Conservation (phyloP, 2,329 filamentous ascomycete species). For the Diaporthe australafricana region DNA sequence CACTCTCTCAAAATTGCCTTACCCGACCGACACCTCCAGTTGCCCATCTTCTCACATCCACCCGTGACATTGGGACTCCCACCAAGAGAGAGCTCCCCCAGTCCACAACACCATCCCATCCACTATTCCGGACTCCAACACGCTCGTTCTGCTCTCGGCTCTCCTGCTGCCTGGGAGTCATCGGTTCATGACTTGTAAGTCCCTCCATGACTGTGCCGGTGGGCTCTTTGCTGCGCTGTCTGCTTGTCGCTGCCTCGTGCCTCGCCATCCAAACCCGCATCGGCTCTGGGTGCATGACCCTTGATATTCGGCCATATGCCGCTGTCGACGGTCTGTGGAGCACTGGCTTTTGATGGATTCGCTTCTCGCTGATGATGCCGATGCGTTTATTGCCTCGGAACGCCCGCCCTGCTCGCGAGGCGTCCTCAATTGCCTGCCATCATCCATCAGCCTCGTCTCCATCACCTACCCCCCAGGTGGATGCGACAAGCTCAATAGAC, state of each 20-base stretch:
- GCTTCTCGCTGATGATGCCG: slow-evolving; percentile 48
- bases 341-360: slow-evolving; percentile 49
- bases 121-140: slow-evolving; percentile 20
- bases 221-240: slow-evolving; percentile 42
- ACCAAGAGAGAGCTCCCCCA: slow-evolving; percentile 38
- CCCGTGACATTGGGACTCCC: slow-evolving; percentile 44
- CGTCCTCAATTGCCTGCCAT: slow-evolving; percentile 58
- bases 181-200: slow-evolving; percentile 65
- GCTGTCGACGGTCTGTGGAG: slow-evolving; percentile 41
- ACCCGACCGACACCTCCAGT: slow-evolving; percentile 33
- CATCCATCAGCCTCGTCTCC: slow-evolving; percentile 61
- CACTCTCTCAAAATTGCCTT: slow-evolving; percentile 35
- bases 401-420: slow-evolving; percentile 40
- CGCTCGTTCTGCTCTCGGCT: slow-evolving; percentile 33
- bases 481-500: slow-evolving; percentile 58
- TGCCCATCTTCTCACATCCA: slow-evolving; percentile 45
- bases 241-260: slow-evolving; percentile 45
- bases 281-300: slow-evolving; percentile 48
- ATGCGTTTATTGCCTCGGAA: slow-evolving; percentile 44
- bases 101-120: slow-evolving; percentile 39
- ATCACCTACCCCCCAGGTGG: slow-evolving; percentile 52
- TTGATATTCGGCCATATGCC: slow-evolving; percentile 48
- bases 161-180: slow-evolving; percentile 52
- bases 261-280: slow-evolving; percentile 51
- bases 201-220: slow-evolving; percentile 43